Evolutionary conservation across 345 rosid species (phyloP).

Genomic region (Brassica cretica): DNA sequence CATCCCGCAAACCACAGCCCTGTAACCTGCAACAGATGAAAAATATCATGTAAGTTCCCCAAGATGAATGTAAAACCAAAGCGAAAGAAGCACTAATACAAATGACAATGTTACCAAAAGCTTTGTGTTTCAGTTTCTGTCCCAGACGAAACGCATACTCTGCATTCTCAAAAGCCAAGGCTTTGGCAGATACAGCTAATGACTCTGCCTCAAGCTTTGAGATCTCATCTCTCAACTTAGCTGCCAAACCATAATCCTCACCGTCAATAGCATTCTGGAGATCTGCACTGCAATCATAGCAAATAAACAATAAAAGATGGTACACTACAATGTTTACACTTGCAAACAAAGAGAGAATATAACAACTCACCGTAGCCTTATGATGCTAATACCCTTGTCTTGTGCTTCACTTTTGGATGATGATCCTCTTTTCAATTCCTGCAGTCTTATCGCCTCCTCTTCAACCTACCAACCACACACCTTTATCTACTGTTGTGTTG

Average conservation of each 20-base stretch:
- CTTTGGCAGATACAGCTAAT: constrained; percentile 80
- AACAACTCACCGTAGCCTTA: constrained; percentile 66
- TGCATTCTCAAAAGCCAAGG: constrained; percentile 74
- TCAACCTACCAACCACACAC: constrained; percentile 66
- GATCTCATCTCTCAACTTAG: constrained; percentile 70
- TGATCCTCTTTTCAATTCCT: constrained; percentile 70
- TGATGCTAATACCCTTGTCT: constrained; percentile 75
- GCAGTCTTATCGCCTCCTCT: constrained; percentile 65
- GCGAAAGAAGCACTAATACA: background rate
- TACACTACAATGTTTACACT: background rate
- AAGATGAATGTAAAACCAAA: constrained; percentile 10
- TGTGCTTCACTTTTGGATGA: constrained; percentile 95
- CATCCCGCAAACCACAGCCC: constrained; percentile 89
- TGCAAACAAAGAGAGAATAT: background rate
- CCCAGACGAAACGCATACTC: constrained; percentile 86
- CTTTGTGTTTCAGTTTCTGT: constrained; percentile 83
- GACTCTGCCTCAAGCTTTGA: constrained; percentile 85
- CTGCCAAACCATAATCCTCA: constrained; percentile 78
- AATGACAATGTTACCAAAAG: constrained; percentile 51
- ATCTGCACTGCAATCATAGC: constrained; percentile 62
- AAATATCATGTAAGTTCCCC: background rate
- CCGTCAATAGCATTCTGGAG: constrained; percentile 78
- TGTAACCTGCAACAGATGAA: constrained; percentile 55
- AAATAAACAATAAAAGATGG: constrained; percentile 1
- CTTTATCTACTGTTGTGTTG: background rate